Conservation (phyloP, 2,329 filamentous ascomycete genomes). For the Apiospora saccharicola region DNA sequence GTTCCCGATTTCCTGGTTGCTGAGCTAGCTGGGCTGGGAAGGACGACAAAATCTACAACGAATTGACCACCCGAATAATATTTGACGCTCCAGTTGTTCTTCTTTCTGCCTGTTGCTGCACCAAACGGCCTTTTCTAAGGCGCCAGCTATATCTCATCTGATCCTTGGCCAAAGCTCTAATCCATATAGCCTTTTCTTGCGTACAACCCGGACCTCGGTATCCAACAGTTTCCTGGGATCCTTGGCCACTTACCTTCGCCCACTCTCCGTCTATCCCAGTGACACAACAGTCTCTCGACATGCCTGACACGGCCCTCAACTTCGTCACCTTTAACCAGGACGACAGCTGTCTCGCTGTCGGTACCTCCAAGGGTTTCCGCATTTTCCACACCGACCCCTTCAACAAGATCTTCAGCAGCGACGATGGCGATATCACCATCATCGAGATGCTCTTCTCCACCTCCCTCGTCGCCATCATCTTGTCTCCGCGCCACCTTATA, state of each 20-base stretch:
- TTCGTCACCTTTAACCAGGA: slow-evolving; percentile 99
- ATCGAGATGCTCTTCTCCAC: slow-evolving; percentile 99
- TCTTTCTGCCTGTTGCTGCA: slow-evolving; percentile 8
- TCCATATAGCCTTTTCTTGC: neutral
- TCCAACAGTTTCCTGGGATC: neutral
- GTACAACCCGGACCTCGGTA: neutral
- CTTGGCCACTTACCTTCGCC: neutral
- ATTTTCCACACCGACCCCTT: slow-evolving; percentile 98
- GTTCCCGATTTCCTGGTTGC: neutral
- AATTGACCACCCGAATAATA: slow-evolving; percentile 10
- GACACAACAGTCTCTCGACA: slow-evolving; percentile 6
- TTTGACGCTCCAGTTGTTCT: neutral
- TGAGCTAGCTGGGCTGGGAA: slow-evolving; percentile 17
- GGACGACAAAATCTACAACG: neutral
- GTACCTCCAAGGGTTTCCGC: slow-evolving; percentile 94
- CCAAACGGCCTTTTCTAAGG: neutral
- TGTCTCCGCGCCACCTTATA: slow-evolving; percentile 89
- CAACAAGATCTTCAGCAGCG: slow-evolving; percentile 91
- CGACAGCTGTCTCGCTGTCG: slow-evolving; percentile 95
- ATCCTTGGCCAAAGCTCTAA: neutral
- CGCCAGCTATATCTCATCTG: neutral
- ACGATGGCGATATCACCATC: slow-evolving; percentile 93
- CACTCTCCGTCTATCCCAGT: neutral
- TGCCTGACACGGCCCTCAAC: slow-evolving; percentile 69
- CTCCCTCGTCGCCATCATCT: slow-evolving; percentile 90